Base-by-base conservation (phyloP, 1,284 basidiomycete genomes). In the Tremellales sp. region DNA sequence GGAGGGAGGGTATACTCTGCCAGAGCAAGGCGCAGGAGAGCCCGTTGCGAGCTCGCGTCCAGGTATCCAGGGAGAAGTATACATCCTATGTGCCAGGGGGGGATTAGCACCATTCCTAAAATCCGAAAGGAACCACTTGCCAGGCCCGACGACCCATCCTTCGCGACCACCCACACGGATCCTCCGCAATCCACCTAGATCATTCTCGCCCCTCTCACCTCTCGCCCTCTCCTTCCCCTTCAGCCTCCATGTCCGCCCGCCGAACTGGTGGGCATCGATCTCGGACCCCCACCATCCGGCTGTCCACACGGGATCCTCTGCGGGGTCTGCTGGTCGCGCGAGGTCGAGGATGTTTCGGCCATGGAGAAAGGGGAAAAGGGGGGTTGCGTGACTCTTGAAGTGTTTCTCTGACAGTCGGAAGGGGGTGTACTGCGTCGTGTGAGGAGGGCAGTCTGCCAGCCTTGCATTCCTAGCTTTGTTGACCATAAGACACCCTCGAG, bases 31-130 rank as follows among this genome's bases (percentile, higher is more conserved):
- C 71, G 72, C 14, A 87, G 76, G 3, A 94, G 78, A 1, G 75
- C 63, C 21, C 80, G 77, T 64, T 95, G 91, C 24, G 80, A 75
- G 12, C 73, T 58, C 0, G 73, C 70, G 4, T 79, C 73, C 13
- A 93, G 60, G 62, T 84, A 90, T 1, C 77, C 75, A 6, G 89
- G 89, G 4, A 94, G 72, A 16, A 93, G 67, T 16, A 93, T 82
- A 21, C 93, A 79, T 16, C 91, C 91, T 93, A 49, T 5, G 3
- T 14, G 10, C 9, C 29, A 10, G 16, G 35, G 10, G 36, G 24
- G 22, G 3, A 22, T 22, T 13, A 43, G 25, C 13, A 32, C 13
- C 34, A 4, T 7, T 35, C n/a, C 13, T 48, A 16, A 41, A 42
- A n/a, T 27, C 22, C 28, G 34, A n/a, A 22, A 21, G 22, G 29